Evolutionary conservation across 371 early-diverging fungal species (phyloP), one percentile per base, ranked within the genome.

Genomic region (Capniomyces stellatus): DNA sequence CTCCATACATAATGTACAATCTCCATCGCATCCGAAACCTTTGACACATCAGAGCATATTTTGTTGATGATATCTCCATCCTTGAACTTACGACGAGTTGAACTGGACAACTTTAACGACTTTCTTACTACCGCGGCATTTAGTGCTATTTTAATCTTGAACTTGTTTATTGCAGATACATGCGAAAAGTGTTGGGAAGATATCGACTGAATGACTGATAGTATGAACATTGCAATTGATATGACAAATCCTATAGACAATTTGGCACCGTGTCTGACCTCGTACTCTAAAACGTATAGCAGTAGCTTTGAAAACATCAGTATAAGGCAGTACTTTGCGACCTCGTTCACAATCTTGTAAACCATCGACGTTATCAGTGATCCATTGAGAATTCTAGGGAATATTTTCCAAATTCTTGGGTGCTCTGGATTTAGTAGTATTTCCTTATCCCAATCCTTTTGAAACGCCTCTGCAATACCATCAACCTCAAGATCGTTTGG

Each of bases 131-230:
- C 80, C 2, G 85, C 75, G 0, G 92, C 77, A n/a, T 83, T 78
- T 25, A 89, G 58, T 8, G 84, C 84, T 21, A 87, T 70, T 24
- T 82, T 77, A 10, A 84, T 63, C 65, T 80, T 77, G 84, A 87
- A 83, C 39, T 87, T 87, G 0, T 79, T 77, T 18, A 70, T 59
- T 57, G 83, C 75, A 57, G 80, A 79, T 8, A 77, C 73, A 52
- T 88, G 89, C 61, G 89, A 88, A 69, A 88, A 89, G 59, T 88
- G 91, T 58, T 90, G 89, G 46, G 90, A 73, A 27, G 86, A 73
- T 54, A 79, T 60, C 1, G 90, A 87, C 63, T 92, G 90, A 21
- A 69, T 58, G 3, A 85, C 35, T 30, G 87, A 82, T 40, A 81
- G 72, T 3, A 74, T 12, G 22, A 90, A 72, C 89, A 93, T 92